Evolutionary conservation across 768 basidiomycete genomes (phyloP).

Genomic region (Tylopilus balloui): DNA sequence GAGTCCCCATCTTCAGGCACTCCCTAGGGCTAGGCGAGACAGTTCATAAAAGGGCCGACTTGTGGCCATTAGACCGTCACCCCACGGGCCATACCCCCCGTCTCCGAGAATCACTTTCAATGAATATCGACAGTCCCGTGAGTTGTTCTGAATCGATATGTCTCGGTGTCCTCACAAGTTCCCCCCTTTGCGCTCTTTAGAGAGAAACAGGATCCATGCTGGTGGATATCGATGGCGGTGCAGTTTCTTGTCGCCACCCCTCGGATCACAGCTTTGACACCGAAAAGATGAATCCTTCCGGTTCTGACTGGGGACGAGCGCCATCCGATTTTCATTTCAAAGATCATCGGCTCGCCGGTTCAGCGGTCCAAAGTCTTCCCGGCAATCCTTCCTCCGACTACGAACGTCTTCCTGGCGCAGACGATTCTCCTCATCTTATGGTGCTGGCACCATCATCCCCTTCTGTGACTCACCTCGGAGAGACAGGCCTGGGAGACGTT

Average conservation of each 20-base stretch:
- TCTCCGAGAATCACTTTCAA: constrained; percentile 1
- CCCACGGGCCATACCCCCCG: neutral
- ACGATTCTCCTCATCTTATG: neutral
- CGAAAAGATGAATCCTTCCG: neutral
- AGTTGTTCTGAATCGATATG: constrained; percentile 1
- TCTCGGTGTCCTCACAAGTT: neutral
- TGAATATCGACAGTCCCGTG: constrained; percentile 16
- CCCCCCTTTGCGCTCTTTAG: constrained; percentile 1
- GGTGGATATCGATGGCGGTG: constrained; percentile 14
- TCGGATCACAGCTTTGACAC: neutral
- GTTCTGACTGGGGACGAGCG: neutral
- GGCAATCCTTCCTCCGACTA: neutral
- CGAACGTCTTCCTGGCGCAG: neutral
- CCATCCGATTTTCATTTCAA: neutral
- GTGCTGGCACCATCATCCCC: neutral
- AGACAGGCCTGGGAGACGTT: neutral
- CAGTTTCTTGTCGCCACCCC: neutral
- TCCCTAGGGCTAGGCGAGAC: neutral
- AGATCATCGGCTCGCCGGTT: neutral
- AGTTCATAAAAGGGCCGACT: constrained; percentile 16
- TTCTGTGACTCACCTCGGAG: neutral
- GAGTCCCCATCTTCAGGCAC: neutral
- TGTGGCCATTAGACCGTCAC: neutral
- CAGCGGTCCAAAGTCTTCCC: neutral
- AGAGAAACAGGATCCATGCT: constrained; percentile 1